Conservation (phyloP, 169 alveolate genomes). For the Eimeria falciformis region DNA sequence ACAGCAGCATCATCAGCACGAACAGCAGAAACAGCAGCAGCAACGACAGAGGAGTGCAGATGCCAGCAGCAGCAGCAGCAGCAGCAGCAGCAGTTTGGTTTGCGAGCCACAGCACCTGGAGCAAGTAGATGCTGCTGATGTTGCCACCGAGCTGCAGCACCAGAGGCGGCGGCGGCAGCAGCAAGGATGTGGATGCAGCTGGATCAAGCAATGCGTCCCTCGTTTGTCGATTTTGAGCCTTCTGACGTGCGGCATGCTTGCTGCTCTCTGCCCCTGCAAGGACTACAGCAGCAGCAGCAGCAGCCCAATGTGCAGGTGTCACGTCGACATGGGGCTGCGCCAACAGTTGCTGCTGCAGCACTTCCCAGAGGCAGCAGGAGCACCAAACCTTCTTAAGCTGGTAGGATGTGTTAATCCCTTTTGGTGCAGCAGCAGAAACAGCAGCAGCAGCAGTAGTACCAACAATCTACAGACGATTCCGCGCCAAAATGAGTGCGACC, state of each 20-base stretch:
- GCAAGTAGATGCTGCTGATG: not conserved
- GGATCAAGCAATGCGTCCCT: not conserved
- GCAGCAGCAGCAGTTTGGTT: not conserved
- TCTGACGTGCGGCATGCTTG: slow-evolving; percentile 28
- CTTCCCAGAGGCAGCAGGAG: not conserved
- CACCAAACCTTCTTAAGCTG: not conserved
- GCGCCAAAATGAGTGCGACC: not conserved
- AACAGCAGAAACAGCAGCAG: not conserved
- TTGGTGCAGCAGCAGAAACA: not conserved
- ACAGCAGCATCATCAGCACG: not conserved
- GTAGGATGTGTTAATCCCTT: not conserved
- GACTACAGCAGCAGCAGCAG: slow-evolving; percentile 44
- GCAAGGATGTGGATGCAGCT: not conserved
- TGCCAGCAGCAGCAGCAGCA: not conserved
- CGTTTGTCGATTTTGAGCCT: not conserved
- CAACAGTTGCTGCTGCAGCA: not conserved
- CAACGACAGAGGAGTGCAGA: not conserved
- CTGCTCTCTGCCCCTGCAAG: not conserved
- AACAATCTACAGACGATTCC: not conserved
- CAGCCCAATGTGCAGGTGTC: not conserved
- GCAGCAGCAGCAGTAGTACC: slow-evolving; percentile 25
- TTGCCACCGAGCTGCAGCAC: slow-evolving; percentile 10
- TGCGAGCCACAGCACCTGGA: not conserved
- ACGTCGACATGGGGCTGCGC: not conserved
- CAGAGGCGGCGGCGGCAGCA: slow-evolving; percentile 38